Evolutionary conservation across 2,329 filamentous ascomycete genomes (phyloP).

Genomic region (Fusarium phyllophilum): DNA sequence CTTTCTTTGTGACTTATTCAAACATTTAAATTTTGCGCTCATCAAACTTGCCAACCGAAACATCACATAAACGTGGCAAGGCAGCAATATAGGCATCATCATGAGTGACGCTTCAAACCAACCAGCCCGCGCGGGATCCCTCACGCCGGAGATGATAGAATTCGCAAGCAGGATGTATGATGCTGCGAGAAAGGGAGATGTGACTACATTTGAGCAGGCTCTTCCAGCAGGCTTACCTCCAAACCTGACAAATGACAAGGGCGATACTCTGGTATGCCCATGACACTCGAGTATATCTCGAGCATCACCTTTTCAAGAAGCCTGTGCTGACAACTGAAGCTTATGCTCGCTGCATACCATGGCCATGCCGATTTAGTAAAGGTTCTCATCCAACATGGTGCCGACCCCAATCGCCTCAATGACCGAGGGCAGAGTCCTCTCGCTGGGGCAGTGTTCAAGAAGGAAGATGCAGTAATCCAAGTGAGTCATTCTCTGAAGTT

Average conservation of each 20-base stretch:
- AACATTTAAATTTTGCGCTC: not conserved
- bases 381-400: conserved; percentile 69
- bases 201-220: conserved; percentile 69
- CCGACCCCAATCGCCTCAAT: conserved; percentile 75
- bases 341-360: conserved; percentile 80
- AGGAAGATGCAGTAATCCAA: conserved; percentile 71
- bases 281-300: conserved; percentile 28
- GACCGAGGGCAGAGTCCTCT: conserved; percentile 75
- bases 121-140: conserved; percentile 27
- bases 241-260: conserved; percentile 78
- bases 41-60: not conserved
- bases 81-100: not conserved
- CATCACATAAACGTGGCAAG: not conserved
- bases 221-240: conserved; percentile 72
- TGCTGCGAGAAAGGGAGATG: conserved; percentile 69
- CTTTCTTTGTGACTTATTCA: not conserved
- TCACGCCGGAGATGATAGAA: conserved; percentile 73
- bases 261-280: conserved; percentile 71
- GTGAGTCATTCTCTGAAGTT: conserved; percentile 44
- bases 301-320: not conserved
- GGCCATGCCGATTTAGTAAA: conserved; percentile 70
- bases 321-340: conserved; percentile 48
- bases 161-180: conserved; percentile 75
- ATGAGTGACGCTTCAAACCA: conserved; percentile 33
- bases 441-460: conserved; percentile 79